Evolutionary conservation across 1,139 yeast species (phyloP).

Genomic region (Groenewaldozyma sp.): DNA sequence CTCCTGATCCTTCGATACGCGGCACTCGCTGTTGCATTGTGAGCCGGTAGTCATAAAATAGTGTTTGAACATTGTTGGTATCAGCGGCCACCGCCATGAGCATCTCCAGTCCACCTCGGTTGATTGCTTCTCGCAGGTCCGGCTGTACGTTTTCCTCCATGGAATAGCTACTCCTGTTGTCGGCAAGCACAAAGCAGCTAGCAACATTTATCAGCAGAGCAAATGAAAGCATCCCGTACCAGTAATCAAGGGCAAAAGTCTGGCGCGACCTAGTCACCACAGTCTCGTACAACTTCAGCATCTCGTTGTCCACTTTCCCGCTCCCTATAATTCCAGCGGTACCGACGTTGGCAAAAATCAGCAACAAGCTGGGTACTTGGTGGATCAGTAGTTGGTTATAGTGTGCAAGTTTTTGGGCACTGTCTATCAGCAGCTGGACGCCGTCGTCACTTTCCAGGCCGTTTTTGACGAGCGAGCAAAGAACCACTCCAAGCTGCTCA

Average conservation of each 20-base stretch:
- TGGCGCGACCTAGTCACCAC: not conserved
- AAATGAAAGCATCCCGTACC: not conserved
- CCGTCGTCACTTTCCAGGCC: not conserved
- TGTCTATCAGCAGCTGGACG: not conserved
- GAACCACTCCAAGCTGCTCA: conserved; percentile 59
- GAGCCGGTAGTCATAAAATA: conserved; percentile 49
- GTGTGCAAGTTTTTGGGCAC: conserved; percentile 34
- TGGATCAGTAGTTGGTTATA: conserved; percentile 58
- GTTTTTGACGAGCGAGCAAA: conserved; percentile 18
- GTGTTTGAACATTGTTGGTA: conserved; percentile 33
- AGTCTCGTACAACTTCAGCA: not conserved
- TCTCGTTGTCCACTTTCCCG: not conserved
- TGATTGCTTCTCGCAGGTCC: conserved; percentile 41
- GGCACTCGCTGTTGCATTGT: conserved; percentile 47
- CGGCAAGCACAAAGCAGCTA: not conserved
- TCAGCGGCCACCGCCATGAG: conserved; percentile 65
- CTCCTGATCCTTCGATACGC: conserved; percentile 13
- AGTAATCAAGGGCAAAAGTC: not conserved
- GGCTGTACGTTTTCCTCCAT: not conserved
- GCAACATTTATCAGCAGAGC: not conserved
- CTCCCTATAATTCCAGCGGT: conserved; percentile 8
- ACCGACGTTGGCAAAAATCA: conserved; percentile 13
- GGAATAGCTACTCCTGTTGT: not conserved
- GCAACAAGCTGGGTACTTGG: conserved; percentile 49
- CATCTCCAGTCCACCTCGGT: conserved; percentile 73